Base-by-base conservation (phyloP, 192 early-diverging fungal genomes). In the Gryganskiella cystojenkinii region DNA sequence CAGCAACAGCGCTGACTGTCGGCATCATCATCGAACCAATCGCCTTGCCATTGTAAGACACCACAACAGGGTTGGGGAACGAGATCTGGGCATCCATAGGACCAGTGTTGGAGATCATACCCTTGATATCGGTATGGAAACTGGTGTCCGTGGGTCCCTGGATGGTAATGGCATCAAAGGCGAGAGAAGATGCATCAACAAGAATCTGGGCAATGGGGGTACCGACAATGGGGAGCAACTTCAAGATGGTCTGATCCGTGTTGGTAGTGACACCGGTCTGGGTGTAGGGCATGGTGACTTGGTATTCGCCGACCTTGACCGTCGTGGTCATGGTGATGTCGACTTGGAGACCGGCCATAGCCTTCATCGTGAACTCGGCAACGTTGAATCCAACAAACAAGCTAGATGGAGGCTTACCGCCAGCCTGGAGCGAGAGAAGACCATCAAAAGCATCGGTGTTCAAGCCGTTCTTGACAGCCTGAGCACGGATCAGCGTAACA, bases 181-280 rank as follows among this genome's bases (percentile, higher is more conserved):
- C 53, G 13, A 85, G 69, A 22, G 27, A 37, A 19, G 67, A 56
- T 19, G 49, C 53, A 25, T 57, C 59, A 33, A 86, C 82, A 59
- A 86, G 62, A 4, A 54, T 22, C 56, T 81, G 80, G 10, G 83
- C 85, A 64, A 86, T 79, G n/a, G 85, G 85, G 28, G 70, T 78
- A 45, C 79, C 83, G 53, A 87, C 74, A 31, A 82, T 33, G 43
- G 83, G 81, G 45, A 84, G 80, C 47, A 86, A 56, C 27, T 66
- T 64, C 13, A 66, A 49, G 50, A 86, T 47, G 9, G 79, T 66
- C 27, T 49, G 33, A 60, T 86, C 85, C 9, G 80, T 72, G 14
- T 30, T 37, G 42, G 71, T 73, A 25, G 66, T 51, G 37, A 86
- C 71, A n/a, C 82, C 61, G 42, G 4, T 58, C 60, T 86, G 83